Conservation (phyloP, 129 eudicot species). For the Gnaphalium uliginosum region DNA sequence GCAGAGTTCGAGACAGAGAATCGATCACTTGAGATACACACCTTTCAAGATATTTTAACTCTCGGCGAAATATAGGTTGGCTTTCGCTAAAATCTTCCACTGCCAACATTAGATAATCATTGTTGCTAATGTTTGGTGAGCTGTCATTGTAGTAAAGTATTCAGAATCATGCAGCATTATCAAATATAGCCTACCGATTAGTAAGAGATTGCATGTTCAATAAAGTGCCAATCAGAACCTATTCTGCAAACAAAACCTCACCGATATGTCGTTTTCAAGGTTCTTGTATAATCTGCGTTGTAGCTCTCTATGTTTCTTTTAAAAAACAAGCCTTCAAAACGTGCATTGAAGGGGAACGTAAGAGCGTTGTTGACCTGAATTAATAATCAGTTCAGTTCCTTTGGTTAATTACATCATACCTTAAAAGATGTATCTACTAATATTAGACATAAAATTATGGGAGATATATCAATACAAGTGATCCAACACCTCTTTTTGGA, state of each 20-base stretch:
- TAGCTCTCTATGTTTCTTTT: slow-evolving; percentile 60
- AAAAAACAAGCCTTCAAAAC: slow-evolving; percentile 59
- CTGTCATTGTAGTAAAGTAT: slow-evolving; percentile 39
- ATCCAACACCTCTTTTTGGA: slow-evolving; percentile 54
- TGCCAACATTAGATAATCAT: slow-evolving; percentile 61
- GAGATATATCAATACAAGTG: neutral
- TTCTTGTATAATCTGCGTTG: slow-evolving; percentile 43
- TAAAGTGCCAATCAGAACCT: neutral
- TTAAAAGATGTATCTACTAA: neutral
- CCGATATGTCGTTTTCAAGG: slow-evolving; percentile 65
- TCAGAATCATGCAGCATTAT: slow-evolving; percentile 3
- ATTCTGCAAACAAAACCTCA: slow-evolving; percentile 21
- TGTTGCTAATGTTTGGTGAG: slow-evolving; percentile 50
- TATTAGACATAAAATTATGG: no score
- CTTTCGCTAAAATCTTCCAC: slow-evolving; percentile 65
- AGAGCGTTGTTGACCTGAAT: slow-evolving; percentile 49
- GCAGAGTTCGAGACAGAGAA: neutral
- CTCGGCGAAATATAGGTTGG: slow-evolving; percentile 60
- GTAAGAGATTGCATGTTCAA: neutral
- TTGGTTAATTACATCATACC: neutral
- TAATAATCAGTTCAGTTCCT: neutral
- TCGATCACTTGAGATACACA: slow-evolving; percentile 20
- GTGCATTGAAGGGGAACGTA: slow-evolving; percentile 53
- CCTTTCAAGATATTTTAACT: slow-evolving; percentile 73
- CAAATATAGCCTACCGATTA: no score